Conservation (phyloP, 768 basidiomycete species). For the Tremella fuciformis region DNA sequence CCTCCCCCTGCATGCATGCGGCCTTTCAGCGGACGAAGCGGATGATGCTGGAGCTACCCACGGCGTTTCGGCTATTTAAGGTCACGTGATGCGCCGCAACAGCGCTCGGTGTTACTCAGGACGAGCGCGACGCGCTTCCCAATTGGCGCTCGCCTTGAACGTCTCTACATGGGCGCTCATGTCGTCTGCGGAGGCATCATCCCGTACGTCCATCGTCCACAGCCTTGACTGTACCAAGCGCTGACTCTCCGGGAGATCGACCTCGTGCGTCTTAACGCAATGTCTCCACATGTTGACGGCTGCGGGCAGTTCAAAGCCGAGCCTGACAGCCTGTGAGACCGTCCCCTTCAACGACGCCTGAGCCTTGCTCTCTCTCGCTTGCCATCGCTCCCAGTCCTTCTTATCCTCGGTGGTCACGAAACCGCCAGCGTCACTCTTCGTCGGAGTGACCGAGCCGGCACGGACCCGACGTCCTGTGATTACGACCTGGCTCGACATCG, state of each 20-base stretch:
- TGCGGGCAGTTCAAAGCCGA: not conserved
- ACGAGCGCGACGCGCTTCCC: conserved; percentile 4
- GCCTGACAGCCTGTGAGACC: not conserved
- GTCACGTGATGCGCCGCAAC: too few relatives aligned
- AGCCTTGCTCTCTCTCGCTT: conserved; percentile 5
- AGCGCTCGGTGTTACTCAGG: not conserved
- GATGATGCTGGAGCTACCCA: too few relatives aligned
- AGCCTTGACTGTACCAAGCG: conserved; percentile 1
- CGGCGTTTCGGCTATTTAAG: too few relatives aligned
- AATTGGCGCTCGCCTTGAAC: conserved; percentile 6
- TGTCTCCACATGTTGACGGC: conserved; percentile 1
- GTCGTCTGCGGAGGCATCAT: conserved; percentile 6
- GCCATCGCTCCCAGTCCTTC: too few relatives aligned
- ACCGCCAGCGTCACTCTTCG: conserved; percentile 2
- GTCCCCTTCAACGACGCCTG: conserved; percentile 3
- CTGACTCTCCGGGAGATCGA: not conserved
- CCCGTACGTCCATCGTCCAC: not conserved
- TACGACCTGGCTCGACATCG: not conserved
- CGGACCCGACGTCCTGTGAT: conserved; percentile 2
- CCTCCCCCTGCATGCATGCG: too few relatives aligned
- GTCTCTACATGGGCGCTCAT: conserved; percentile 11
- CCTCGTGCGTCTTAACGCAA: not conserved
- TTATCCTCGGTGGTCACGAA: not conserved
- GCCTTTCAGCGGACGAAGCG: too few relatives aligned
- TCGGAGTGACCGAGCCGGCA: not conserved